Evolutionary conservation across 2,329 filamentous ascomycete genomes (phyloP), one percentile per base, ranked within the genome.

Genomic region (Ceratocystis cacaofunesta): DNA sequence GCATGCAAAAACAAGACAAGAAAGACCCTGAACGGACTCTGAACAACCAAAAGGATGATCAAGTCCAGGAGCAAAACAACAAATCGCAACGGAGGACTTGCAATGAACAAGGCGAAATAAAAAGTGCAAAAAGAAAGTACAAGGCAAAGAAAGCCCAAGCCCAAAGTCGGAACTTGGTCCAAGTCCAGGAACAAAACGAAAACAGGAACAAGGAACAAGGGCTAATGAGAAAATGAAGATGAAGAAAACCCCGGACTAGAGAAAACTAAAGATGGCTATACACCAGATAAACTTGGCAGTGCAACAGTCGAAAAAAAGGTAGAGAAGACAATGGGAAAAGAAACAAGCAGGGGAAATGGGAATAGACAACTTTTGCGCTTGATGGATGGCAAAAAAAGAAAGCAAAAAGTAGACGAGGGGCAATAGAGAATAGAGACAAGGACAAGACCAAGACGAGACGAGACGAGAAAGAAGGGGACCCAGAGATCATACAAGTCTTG

Each of bases 121-220:
- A 58, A 52, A 12, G n/a, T 25, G 5, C 17, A 17, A 22, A 58
- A 36, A 19, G 30, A 25, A 19, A 55, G 25, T 15, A 25, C 19
- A 55, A 58, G 32, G 15, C 25, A 58, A 58, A 36, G 30, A 7
- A 19, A 58, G 10, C 17, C 25, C 32, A 62, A 62, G 36, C 36
- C 15, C 10, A 62, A 12, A 44, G 8, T 46, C n/a, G 12, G 44
- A 62, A 46, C 10, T 8, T 8, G 8, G 22, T 8, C 36, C 36
- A 46, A 28, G 36, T 25, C 25, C 60, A 62, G 57, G 57, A 36
- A 19, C 28, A 6, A 36, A 61, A 61, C 58, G 58, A 36, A 44
- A 44, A 44, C 32, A 61, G 58, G 41, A 61, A 44, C 32, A 61
- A 43, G 41, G 58, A 61, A 32, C 36, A 62, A 19, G 60, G 60